Conservation (phyloP, 495 filamentous ascomycete species). For the Podospora sp. region DNA sequence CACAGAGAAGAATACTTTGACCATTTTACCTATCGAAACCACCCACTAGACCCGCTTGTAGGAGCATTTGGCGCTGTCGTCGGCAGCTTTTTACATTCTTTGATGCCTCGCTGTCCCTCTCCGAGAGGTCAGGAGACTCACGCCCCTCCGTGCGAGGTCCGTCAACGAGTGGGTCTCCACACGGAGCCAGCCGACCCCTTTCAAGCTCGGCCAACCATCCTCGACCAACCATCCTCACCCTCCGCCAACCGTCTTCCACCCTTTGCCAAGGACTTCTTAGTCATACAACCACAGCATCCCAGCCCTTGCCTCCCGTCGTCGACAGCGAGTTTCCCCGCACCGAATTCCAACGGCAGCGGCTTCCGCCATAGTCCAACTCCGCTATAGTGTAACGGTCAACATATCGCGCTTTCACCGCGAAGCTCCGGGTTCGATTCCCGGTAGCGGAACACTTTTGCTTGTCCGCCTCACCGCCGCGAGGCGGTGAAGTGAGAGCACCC, state of each 20-base stretch:
- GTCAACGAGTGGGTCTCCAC: too few species aligned
- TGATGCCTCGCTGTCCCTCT: too few species aligned
- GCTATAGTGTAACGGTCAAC: constrained; percentile 54
- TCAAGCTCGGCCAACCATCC: too few species aligned
- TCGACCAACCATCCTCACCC: background rate
- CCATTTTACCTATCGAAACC: too few species aligned
- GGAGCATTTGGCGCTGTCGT: too few species aligned
- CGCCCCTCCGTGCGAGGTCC: too few species aligned
- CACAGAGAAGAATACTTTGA: too few species aligned
- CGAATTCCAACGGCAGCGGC: background rate
- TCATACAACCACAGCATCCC: background rate
- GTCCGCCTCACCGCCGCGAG: background rate
- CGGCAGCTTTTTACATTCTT: too few species aligned
- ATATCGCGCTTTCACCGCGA: constrained; percentile 55
- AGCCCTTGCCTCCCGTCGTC: background rate
- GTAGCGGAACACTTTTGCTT: constrained; percentile 41
- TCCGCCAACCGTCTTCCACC: background rate
- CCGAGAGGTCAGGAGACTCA: too few species aligned
- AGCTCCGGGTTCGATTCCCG: constrained; percentile 57
- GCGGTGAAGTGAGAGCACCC: background rate
- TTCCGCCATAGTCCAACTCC: constrained; percentile 25
- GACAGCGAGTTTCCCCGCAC: background rate
- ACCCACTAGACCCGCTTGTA: too few species aligned
- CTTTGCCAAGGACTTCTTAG: background rate
- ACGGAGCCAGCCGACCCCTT: too few species aligned